Base-by-base conservation (phyloP, 2,329 filamentous ascomycete genomes). In the Aspergillus alliaceus region DNA sequence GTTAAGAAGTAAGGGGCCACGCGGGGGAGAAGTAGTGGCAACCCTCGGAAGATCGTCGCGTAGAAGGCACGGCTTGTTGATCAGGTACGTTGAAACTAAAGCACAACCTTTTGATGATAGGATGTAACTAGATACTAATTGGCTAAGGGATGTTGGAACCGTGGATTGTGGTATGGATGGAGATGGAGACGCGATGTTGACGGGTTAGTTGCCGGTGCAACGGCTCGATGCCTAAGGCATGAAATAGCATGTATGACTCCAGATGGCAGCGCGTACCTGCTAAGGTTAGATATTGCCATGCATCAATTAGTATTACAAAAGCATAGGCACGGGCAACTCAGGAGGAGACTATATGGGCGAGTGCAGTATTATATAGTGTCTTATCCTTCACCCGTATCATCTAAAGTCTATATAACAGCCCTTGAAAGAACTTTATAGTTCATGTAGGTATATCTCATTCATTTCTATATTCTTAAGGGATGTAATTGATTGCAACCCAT, bases 101-200 rank as follows among this genome's bases (percentile, higher is more conserved):
- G 50, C 32, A 6, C 8, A 7, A 34, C 40, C 40, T 29, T 37
- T 8, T 8, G 11, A 31, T 12, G 54, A 31, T 44, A 37, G 24
- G 46, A 46, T 35, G 22, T 40, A 32, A 44, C 51, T 49, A 47
- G 35, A n/a, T 53, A 20, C 29, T 46, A 22, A 53, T 47, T 48
- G 46, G 32, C 9, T 56, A 27, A 47, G 24, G 24, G 42, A 40
- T 39, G 40, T 37, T 53, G 11, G 39, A 54, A 51, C 47, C 32
- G 22, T 27, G 56, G 56, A 49, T 48, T 25, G 37, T n/a, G 8
- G 35, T 20, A 39, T 29, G 37, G 24, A 46, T 40, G 18, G 27
- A 55, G 51, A 58, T 59, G 53, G 61, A 52, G 55, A 61, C 61
- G 60, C 57, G 60, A 59, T 64, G 61, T 63, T 64, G 62, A 64